These are phyloP conservation scores for Musa schizocarpa DNA, from an alignment of 176 grass and related monocot species.

Conservation along the genomic window DNA sequence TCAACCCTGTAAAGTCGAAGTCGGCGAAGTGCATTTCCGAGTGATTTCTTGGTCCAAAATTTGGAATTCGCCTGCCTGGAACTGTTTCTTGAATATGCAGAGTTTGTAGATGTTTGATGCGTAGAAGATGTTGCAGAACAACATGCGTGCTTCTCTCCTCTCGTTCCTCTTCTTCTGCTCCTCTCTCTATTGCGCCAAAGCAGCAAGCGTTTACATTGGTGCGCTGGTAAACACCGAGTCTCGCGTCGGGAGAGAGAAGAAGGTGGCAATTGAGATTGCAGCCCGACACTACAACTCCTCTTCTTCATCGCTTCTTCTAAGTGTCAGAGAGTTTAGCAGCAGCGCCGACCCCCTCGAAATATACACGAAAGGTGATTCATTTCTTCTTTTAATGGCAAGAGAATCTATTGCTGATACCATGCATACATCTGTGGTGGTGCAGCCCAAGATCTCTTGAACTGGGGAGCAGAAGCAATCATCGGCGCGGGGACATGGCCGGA, in stretches of 20 bases:
- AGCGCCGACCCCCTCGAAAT: not conserved
- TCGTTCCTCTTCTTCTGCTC: not conserved
- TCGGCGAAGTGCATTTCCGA: no score
- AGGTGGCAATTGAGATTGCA: not conserved
- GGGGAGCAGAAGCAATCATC: slow-evolving; percentile 28
- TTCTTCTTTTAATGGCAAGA: not conserved
- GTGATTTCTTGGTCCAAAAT: no score
- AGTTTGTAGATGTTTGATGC: no score
- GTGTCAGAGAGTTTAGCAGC: not conserved
- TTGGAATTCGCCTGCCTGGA: no score
- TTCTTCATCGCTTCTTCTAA: not conserved
- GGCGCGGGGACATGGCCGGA: slow-evolving; percentile 22
- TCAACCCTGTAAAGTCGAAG: no score
- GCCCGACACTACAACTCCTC: not conserved
- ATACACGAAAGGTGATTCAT: not conserved
- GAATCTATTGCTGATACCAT: no score
- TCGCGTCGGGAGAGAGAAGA: not conserved
- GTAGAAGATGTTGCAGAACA: no score
- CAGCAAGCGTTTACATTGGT: not conserved
- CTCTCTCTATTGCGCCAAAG: not conserved
- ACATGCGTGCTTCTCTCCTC: not conserved
- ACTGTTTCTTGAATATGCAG: no score
- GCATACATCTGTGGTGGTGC: not conserved
- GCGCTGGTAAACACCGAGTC: not conserved
- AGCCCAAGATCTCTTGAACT: slow-evolving; percentile 23